Evolutionary conservation across 2,329 filamentous ascomycete genomes (phyloP), one percentile per base, ranked within the genome.

Genomic region (Magnaporthiopsis poae): DNA sequence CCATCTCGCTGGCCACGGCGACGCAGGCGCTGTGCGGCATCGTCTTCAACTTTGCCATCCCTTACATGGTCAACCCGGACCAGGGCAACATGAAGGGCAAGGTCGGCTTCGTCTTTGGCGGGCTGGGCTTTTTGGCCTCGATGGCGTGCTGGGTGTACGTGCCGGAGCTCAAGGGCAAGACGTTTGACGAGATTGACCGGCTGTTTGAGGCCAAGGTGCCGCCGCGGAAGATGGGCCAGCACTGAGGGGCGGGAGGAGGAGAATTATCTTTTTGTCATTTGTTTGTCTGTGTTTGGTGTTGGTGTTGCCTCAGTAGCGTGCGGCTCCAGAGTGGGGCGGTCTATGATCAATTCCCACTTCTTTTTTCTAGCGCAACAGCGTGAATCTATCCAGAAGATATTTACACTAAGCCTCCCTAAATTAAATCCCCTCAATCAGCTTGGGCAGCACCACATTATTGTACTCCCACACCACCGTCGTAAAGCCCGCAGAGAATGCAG

Each of bases 1-100:
- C 78, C 0, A 75, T 77, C 25, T 75, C 75, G 1, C 68, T 80
- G 25, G 76, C 77, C 11, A 78, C 76, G 0, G 75, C 75, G 2
- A 75, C 75, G 0, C 77, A 80, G 68, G 72, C 76, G 2, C 66
- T 78, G 1, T 74, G 77, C 66, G 77, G 77, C 2, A 75, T 79
- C 25, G 72, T 75, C 18, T 77, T 77, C 74, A 76, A 76, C 31
- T 72, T 80, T 35, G 73, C 74, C 3, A 74, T 79, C 59, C 78
- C 77, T 2, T 78, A 79, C 68, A 74, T 75, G 74, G 73, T 80
- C 33, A 80, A 79, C 66, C 74, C 75, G 4, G 74, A 77, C 65
- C 69, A 71, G 39, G 75, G 68, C 25, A 74, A 76, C 67, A 60
- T 75, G 67, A 68, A 69, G 63, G 76, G 74, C 12, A 77, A 77